Evolutionary conservation across 495 filamentous ascomycete genomes (phyloP), one percentile per base, ranked within the genome.

Genomic region (Aspergillus indologenus): DNA sequence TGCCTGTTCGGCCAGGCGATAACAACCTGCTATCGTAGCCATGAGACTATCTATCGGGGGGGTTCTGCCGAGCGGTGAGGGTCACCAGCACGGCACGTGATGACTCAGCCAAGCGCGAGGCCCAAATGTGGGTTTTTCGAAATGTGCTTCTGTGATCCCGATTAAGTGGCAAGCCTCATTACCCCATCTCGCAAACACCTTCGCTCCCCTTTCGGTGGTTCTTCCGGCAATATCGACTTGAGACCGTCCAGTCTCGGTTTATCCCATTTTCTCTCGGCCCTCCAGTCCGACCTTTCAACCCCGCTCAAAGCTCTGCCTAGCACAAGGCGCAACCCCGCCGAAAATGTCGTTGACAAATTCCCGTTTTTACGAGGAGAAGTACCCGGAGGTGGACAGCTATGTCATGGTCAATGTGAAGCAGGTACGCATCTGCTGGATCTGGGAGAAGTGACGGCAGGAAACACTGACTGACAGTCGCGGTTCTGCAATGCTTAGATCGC

Each of bases 331-430:
- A 74, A 77, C 74, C 73, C 76, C 77, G 71, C 62, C 76, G 73
- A 81, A 72, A 59, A 98, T 98, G 93, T 98, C 94, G 69, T 86
- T 96, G 77, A 96, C 92, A 70, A 97, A 97, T 81, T 96, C 90
- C 77, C 92, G 94, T 56, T 98, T 95, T 76, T 98, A 98, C 78
- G 93, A 96, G 82, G 92, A 95, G 72, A 95, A 95, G 73, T 98
- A 91, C 71, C 94, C 94, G 45, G 94, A 98, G 82, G 90, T 98
- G 61, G 94, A 98, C 74, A 95, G 90, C 81, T 98, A 96, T 78
- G 95, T 98, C 59, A 98, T 98, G 94, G 94, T 98, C 71, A 93
- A 93, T 76, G 90, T 94, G 50, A 92, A 92, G 83, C 90, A 94
- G 88, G 90, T 93, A 77, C 43, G 83, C 62, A 45, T 26, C 5